A percentile compares a stretch with the other conserved stretches of the same genome.
phyloP scores from a whole-genome alignment of 2,329 filamentous ascomycete species.

The Piedraia hortae region DNA sequence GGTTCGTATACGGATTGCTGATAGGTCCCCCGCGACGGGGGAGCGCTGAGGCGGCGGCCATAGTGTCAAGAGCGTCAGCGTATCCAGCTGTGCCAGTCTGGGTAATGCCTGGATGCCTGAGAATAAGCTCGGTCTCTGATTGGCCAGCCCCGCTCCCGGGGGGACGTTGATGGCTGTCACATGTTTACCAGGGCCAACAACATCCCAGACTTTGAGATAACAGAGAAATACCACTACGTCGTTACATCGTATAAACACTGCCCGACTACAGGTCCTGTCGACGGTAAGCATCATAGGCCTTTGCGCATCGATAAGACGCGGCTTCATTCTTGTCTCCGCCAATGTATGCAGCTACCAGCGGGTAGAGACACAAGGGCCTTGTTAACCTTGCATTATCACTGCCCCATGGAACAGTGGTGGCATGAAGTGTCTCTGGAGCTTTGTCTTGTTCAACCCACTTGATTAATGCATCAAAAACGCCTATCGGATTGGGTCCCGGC shows the following conservation, averaged over 20 bases:
- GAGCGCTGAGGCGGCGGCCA: neutral
- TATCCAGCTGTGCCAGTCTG: too few species aligned
- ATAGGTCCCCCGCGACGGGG: neutral
- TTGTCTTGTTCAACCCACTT: constrained; percentile 9
- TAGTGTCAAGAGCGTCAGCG: too few species aligned
- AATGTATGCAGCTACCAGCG: constrained; percentile 4
- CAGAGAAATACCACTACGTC: too few species aligned
- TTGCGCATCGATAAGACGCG: constrained; percentile 5
- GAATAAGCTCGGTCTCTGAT: too few species aligned
- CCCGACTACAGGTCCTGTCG: too few species aligned
- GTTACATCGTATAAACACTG: too few species aligned
- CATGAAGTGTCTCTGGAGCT: constrained; percentile 7
- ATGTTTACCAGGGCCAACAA: too few species aligned
- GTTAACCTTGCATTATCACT: too few species aligned
- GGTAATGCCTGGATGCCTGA: too few species aligned
- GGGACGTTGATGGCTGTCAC: too few species aligned
- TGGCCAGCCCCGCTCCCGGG: too few species aligned
- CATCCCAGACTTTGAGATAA: too few species aligned
- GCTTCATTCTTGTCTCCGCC: constrained; percentile 4
- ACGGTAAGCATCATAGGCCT: constrained; percentile 3
- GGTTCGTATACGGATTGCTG: neutral
- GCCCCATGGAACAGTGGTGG: constrained; percentile 1
- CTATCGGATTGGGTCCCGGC: constrained; percentile 6
- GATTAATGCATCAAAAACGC: constrained; percentile 4
- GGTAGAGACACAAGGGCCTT: constrained; percentile 5